phyloP scores from a whole-genome alignment of 1,139 yeast species.

The Hansenula sp. region DNA sequence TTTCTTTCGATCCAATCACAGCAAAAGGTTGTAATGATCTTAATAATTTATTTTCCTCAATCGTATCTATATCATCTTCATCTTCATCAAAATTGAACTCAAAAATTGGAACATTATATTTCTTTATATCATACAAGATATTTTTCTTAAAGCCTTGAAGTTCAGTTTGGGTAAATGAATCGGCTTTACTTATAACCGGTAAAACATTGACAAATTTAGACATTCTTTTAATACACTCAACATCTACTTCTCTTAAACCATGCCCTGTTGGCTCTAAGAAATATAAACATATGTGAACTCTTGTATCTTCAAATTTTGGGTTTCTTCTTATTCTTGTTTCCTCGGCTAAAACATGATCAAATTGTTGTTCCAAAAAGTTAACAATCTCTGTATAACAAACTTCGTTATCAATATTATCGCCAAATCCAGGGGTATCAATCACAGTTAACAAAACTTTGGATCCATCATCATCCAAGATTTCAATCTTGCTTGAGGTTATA shows the following conservation, averaged over 20 bases:
- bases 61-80: slow-evolving; percentile 61
- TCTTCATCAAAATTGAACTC: slow-evolving; percentile 52
- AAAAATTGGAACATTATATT: slow-evolving; percentile 66
- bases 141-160: slow-evolving; percentile 49
- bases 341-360: slow-evolving; percentile 73
- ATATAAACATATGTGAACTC: slow-evolving; percentile 70
- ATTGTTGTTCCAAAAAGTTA: slow-evolving; percentile 79
- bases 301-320: slow-evolving; percentile 73
- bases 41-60: slow-evolving; percentile 62
- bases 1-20: slow-evolving; percentile 60
- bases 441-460: slow-evolving; percentile 56
- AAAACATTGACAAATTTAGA: slow-evolving; percentile 70
- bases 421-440: slow-evolving; percentile 79
- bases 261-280: slow-evolving; percentile 77
- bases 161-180: slow-evolving; percentile 61
- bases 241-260: slow-evolving; percentile 70
- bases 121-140: slow-evolving; percentile 55
- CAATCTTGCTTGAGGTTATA: slow-evolving; percentile 63
- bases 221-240: slow-evolving; percentile 61
- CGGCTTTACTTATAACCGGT: slow-evolving; percentile 70
- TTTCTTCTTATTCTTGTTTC: slow-evolving; percentile 77
- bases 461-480: slow-evolving; percentile 56
- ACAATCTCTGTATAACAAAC: slow-evolving; percentile 66
- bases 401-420: slow-evolving; percentile 65
- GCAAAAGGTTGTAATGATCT: slow-evolving; percentile 70